Evolutionary conservation across 495 filamentous ascomycete genomes (phyloP).

Genomic region (Articulospora tetracladia): DNA sequence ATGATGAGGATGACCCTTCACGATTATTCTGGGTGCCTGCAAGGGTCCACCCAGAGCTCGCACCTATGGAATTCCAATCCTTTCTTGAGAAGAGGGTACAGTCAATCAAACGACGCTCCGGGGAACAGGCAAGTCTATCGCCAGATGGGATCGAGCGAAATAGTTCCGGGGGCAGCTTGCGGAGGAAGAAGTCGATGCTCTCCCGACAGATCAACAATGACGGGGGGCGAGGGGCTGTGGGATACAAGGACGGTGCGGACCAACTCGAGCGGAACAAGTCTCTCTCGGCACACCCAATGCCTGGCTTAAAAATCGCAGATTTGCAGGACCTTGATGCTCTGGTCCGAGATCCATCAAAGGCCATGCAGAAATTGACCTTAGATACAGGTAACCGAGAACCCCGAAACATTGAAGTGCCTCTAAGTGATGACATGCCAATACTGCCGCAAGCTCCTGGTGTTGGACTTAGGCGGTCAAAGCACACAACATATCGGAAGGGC

Average conservation of each 20-base stretch:
- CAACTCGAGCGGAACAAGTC: slow-evolving; percentile 74
- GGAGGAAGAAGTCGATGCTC: slow-evolving; percentile 93
- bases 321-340: slow-evolving; percentile 70
- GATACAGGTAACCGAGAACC: slow-evolving; percentile 34
- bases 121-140: slow-evolving; percentile 61
- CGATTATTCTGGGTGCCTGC: slow-evolving; percentile 95
- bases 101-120: slow-evolving; percentile 79
- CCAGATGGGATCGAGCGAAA: slow-evolving; percentile 58
- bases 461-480: slow-evolving; percentile 81
- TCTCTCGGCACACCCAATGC: slow-evolving; percentile 39
- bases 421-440: slow-evolving; percentile 84
- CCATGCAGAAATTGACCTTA: slow-evolving; percentile 62
- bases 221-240: slow-evolving; percentile 54
- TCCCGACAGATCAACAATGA: slow-evolving; percentile 83
- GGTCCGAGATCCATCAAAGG: slow-evolving; percentile 69
- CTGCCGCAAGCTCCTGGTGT: slow-evolving; percentile 66
- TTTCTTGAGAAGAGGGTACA: slow-evolving; percentile 92
- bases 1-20: slow-evolving; percentile 84
- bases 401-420: slow-evolving; percentile 38
- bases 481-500: slow-evolving; percentile 86
- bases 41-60: slow-evolving; percentile 88
- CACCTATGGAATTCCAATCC: slow-evolving; percentile 93
- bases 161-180: slow-evolving; percentile 55
- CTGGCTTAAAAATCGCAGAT: slow-evolving; percentile 56
- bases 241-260: slow-evolving; percentile 86